These are phyloP conservation scores for Alternaria postmessia DNA, from an alignment of 2,329 filamentous ascomycete species.

Conservation along the genomic window DNA sequence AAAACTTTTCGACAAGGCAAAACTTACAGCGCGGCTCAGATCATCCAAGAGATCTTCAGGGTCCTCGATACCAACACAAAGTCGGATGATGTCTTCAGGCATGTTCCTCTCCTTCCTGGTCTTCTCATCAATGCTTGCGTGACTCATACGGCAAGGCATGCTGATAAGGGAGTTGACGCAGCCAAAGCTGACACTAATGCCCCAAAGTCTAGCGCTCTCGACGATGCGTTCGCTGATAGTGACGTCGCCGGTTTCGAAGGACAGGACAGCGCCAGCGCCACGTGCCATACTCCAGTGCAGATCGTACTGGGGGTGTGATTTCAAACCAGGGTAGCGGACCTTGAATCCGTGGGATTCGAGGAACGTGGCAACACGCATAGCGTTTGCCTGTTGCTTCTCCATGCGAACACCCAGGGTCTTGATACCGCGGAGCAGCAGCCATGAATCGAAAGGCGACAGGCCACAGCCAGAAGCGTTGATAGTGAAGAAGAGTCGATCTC, in stretches of 20 bases:
- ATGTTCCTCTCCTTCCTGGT: constrained; percentile 75
- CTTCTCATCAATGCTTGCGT: constrained; percentile 96
- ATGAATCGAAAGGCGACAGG: constrained; percentile 92
- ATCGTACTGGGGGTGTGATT: constrained; percentile 95
- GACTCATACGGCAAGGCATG: constrained; percentile 99
- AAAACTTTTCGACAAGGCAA: neutral
- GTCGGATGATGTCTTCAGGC: constrained; percentile 94
- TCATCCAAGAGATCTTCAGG: constrained; percentile 91
- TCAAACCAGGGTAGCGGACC: constrained; percentile 92
- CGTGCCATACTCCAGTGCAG: constrained; percentile 95
- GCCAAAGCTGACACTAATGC: constrained; percentile 95
- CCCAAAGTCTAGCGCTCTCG: constrained; percentile 89
- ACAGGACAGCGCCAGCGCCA: constrained; percentile 91
- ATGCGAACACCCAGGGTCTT: constrained; percentile 98
- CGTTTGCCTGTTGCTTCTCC: constrained; percentile 97
- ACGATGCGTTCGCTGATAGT: constrained; percentile 89
- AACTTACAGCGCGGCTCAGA: constrained; percentile 83
- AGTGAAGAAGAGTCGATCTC: constrained; percentile 92
- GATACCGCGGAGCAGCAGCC: constrained; percentile 91
- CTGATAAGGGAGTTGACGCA: constrained; percentile 99
- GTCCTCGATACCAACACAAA: constrained; percentile 98
- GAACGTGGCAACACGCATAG: constrained; percentile 89
- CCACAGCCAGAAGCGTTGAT: constrained; percentile 98
- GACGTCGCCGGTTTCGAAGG: constrained; percentile 93
- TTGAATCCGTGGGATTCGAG: constrained; percentile 91